Percentiles rank a stretch among this genome's conserved stretches.
phyloP scores from a whole-genome alignment of 495 filamentous ascomycete genomes.

The Aspergillus cavernicola region DNA sequence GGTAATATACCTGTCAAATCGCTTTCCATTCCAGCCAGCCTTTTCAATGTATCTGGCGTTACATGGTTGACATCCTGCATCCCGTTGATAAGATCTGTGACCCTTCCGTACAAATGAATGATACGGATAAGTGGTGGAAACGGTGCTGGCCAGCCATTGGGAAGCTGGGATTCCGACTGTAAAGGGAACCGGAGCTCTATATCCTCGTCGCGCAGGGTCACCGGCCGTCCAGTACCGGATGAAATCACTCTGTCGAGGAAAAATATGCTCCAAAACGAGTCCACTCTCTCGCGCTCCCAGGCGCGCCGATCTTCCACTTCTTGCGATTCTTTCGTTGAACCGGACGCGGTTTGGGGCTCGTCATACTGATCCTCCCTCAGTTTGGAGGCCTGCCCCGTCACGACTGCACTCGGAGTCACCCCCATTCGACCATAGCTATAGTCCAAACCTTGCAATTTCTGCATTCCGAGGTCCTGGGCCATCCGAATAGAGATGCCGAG shows the following conservation, averaged over 20 bases:
- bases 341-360: constrained; percentile 29
- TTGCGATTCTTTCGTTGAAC: constrained; percentile 18
- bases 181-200: constrained; percentile 74
- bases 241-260: constrained; percentile 82
- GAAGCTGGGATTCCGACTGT: constrained; percentile 52
- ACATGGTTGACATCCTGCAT: constrained; percentile 73
- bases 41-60: constrained; percentile 63
- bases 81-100: constrained; percentile 79
- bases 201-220: constrained; percentile 75
- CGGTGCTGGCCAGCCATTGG: constrained; percentile 65
- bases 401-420: constrained; percentile 49
- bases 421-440: constrained; percentile 58
- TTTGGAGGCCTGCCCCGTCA: constrained; percentile 43
- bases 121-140: constrained; percentile 77
- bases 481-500: constrained; percentile 80
- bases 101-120: constrained; percentile 77
- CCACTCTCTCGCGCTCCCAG: constrained; percentile 68
- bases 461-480: constrained; percentile 79
- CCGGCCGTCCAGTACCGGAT: constrained; percentile 74
- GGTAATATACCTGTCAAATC: constrained; percentile 56
- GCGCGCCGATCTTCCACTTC: constrained; percentile 41
- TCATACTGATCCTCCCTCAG: constrained; percentile 42
- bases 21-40: constrained; percentile 67
- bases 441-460: constrained; percentile 70
- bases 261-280: constrained; percentile 84